These are phyloP conservation scores for Aspergillus leporis DNA, from an alignment of 495 filamentous ascomycete species.

Conservation along the genomic window DNA sequence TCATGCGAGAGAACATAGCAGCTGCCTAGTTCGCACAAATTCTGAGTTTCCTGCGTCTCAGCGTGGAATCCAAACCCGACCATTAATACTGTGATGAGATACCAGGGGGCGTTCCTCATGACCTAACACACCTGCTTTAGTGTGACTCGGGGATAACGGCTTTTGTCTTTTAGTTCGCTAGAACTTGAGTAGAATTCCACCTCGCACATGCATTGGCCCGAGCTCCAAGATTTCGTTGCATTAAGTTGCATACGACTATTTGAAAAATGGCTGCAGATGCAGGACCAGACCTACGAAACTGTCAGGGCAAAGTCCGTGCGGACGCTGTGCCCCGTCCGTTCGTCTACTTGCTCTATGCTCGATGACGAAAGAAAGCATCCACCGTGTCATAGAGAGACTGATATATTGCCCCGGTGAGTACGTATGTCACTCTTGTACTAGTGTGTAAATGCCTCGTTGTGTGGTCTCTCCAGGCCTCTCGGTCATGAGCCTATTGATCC, in stretches of 20 bases:
- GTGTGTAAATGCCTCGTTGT: neutral
- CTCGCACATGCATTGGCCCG: conserved; percentile 3
- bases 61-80: conserved; percentile 1
- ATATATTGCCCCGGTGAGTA: neutral
- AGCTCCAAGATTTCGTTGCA: neutral
- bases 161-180: neutral
- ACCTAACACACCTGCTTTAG: conserved; percentile 4
- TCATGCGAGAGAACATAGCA: neutral
- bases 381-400: neutral
- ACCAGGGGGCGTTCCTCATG: neutral
- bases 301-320: conserved; percentile 19
- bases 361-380: neutral
- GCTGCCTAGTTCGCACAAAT: neutral
- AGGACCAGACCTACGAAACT: neutral
- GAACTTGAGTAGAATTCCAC: neutral
- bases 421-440: neutral
- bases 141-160: conserved; percentile 5
- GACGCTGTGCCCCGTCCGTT: neutral
- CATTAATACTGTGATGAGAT: neutral
- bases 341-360: neutral
- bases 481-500: conserved; percentile 3
- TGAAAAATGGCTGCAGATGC: conserved; percentile 3
- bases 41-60: neutral
- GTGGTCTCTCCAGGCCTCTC: neutral
- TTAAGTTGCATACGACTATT: neutral